Base-by-base conservation (phyloP, 2,329 filamentous ascomycete species). In the Meredithiella fracta region DNA sequence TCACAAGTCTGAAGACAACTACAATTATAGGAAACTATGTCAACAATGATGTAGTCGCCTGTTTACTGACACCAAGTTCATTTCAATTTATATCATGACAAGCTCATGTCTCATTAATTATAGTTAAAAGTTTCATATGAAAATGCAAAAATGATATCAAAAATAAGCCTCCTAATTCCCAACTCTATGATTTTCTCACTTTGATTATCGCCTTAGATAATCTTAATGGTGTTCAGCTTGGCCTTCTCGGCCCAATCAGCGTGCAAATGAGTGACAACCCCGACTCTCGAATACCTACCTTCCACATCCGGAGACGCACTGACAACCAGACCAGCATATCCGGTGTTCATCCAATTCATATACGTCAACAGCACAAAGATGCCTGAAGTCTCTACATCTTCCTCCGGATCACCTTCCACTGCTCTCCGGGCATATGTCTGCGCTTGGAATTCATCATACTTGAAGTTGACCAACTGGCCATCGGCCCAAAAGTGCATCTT, bases 321-420 rank as follows among this genome's bases (percentile, higher is more conserved):
- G 23, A 58, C 57, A 14, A 58, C 23, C 17, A 58, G 42, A 11
- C 57, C 57, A 25, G 47, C 38, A 29, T 58, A 58, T 7, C 57
- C 57, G 34, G 31, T 58, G 20, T 58, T 58, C 57, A 58, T 58
- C 57, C 57, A 58, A 23, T 58, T 58, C 57, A 58, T 58, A 37
- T 58, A 58, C 1, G 57, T 58, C 11, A 58, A 40, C 42, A 58
- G 29, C 42, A 58, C 57, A 56, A 58, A 58, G 42, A 53, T 29
- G 2, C 57, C 57, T 1, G 57, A 50, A 25, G 57, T 53, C 50
- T 58, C 57, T 3, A 58, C 57, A 6, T 58, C 57, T 26, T 57
- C 55, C 9, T 58, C 57, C n/a, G 37, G 31, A 20, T 58, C 57
- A 3, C 34, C 44, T 6, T n/a, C 40, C 3, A 15, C 23, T 1